Percentiles rank a stretch among this genome's conserved stretches.
Evolutionary conservation across 2,329 filamentous ascomycete species (phyloP).

Genomic region (Alternaria conjuncta): DNA sequence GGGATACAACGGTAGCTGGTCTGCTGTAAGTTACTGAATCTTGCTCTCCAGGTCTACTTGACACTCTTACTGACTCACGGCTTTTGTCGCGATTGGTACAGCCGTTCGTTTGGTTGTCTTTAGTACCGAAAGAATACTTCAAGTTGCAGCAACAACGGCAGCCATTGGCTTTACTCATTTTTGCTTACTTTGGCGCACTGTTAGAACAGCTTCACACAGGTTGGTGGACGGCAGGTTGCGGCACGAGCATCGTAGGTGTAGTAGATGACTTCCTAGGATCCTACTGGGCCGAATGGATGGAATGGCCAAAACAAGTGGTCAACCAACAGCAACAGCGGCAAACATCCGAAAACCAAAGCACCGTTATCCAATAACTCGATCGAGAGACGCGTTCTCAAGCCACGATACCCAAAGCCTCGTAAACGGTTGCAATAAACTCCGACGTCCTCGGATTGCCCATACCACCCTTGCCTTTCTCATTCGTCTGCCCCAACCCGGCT

Average conservation of each 20-base stretch:
- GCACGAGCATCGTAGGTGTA: slow-evolving; percentile 22
- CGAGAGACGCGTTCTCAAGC: not conserved
- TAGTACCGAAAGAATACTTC: slow-evolving; percentile 18
- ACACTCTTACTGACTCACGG: not conserved
- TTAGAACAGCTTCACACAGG: slow-evolving; percentile 12
- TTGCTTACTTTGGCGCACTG: slow-evolving; percentile 25
- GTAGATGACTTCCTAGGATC: slow-evolving; percentile 21
- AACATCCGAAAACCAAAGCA: not conserved
- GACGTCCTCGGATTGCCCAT: slow-evolving; percentile 13
- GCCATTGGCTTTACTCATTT: slow-evolving; percentile 23
- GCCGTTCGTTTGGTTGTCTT: slow-evolving; percentile 27
- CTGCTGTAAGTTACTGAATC: not conserved
- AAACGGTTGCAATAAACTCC: slow-evolving; percentile 16
- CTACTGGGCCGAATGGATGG: slow-evolving; percentile 21
- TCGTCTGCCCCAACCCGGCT: not conserved
- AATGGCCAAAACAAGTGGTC: slow-evolving; percentile 16
- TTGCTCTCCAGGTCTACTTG: not conserved
- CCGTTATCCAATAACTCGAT: not conserved
- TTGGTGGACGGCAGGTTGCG: slow-evolving; percentile 34
- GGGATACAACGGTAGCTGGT: slow-evolving; percentile 19
- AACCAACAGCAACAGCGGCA: not conserved
- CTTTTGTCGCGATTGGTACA: not conserved
- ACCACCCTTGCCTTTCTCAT: not conserved
- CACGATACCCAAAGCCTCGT: slow-evolving; percentile 12
- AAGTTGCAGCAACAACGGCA: slow-evolving; percentile 24